Conservation (phyloP, 2,329 filamentous ascomycete genomes). For the Penicillium concentricum region DNA sequence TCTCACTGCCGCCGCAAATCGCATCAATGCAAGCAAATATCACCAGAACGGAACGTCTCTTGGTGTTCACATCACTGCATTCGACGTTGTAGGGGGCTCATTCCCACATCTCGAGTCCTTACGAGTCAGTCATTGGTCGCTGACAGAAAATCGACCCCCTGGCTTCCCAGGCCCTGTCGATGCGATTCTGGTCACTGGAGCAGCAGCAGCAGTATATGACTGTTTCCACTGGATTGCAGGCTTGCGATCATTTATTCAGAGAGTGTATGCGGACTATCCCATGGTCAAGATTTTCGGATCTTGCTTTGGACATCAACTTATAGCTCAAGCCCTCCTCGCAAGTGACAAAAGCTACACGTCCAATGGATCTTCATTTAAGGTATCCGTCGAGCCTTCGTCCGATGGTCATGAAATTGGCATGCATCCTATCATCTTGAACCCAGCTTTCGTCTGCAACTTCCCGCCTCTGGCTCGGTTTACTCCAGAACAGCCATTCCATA, state of each 20-base stretch:
- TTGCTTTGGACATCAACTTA: conserved; percentile 30
- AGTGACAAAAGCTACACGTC: conserved; percentile 4
- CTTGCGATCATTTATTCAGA: conserved; percentile 18
- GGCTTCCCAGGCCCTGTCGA: conserved; percentile 17
- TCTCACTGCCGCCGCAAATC: conserved; percentile 27
- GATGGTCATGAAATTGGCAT: conserved; percentile 30
- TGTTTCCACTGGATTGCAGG: conserved; percentile 19
- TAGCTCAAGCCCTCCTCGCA: conserved; percentile 23
- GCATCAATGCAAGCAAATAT: conserved; percentile 15
- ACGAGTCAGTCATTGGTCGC: conserved; percentile 6
- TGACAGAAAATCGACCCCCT: background rate
- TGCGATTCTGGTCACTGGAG: conserved; percentile 27
- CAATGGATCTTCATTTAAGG: background rate
- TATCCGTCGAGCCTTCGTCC: conserved; percentile 21
- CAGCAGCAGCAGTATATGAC: conserved; percentile 21
- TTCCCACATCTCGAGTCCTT: conserved; percentile 22
- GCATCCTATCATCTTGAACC: conserved; percentile 17
- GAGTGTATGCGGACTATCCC: conserved; percentile 20
- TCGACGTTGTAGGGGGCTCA: conserved; percentile 27
- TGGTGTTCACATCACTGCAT: conserved; percentile 28
- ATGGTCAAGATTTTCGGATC: conserved; percentile 27
- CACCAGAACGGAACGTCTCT: background rate
- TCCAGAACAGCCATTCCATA: conserved; percentile 8
- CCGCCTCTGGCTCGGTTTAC: conserved; percentile 1
- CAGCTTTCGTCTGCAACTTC: conserved; percentile 9